Base-by-base conservation (phyloP, 495 filamentous ascomycete genomes). In the Amphirosellinia nigrospora region DNA sequence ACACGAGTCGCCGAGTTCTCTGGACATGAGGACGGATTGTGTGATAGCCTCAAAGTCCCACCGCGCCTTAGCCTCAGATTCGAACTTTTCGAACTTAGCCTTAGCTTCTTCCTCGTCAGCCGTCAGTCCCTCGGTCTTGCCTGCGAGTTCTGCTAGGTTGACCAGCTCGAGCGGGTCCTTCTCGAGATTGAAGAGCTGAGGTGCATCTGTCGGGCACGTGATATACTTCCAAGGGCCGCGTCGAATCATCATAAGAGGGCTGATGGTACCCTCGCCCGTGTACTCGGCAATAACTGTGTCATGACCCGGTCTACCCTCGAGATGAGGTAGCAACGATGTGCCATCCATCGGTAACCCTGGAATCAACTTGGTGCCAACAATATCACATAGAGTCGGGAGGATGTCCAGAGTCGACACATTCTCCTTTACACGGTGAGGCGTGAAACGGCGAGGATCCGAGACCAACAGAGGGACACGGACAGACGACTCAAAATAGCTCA, bases 251-350 rank as follows among this genome's bases (percentile, higher is more conserved):
- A 96, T 90, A n/a, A 94, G 83, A 0, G 93, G 93, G 6, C 90
- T 88, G 68, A 94, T 85, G 3, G 93, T 96, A 53, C 93, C 93
- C 80, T 97, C 93, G 23, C 91, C 93, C 77, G 92, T 93, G 79
- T 96, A 97, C 80, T 97, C 93, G 65, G 91, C 93, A 73, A 93
- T 90, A 26, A 93, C 93, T 13, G 90, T 93, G 71, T 97, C 93
- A 70, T 85, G 84, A 23, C 88, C 86, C 4, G 86, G 81, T 11
- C 80, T 79, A 15, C 89, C 90, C 39, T 89, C 82, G 30, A 96
- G 81, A 73, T 93, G 89, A 15, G 92, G 90, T 36, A 92, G 77
- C 50, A 97, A 79, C 26, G 90, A 92, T 15, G 85, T 82, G 43
- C 93, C 93, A 70, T 97, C 93, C 78, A 96, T 87, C 1, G 93